Percentiles rank a stretch among this genome's conserved stretches.
Conservation (phyloP, 2,329 filamentous ascomycete species). For the Epicoccum nigrum region DNA sequence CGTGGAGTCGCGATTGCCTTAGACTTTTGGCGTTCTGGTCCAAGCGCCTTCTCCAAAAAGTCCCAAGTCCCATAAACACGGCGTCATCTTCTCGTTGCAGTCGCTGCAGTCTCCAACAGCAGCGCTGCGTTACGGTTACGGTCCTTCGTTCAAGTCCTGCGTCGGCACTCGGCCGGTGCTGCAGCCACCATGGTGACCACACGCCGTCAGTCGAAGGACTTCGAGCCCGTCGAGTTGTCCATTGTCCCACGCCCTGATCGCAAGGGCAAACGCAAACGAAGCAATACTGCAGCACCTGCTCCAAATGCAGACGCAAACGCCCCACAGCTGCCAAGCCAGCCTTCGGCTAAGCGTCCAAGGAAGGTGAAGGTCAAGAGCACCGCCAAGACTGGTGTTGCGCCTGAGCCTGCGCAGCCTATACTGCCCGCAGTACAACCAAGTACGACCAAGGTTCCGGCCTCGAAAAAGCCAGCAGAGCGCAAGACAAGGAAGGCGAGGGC, state of each 20-base stretch:
- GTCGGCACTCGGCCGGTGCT: background rate
- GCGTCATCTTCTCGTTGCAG: conserved; percentile 3
- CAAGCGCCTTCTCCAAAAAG: conserved; percentile 6
- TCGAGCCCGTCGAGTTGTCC: conserved; percentile 1
- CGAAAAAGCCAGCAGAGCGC: background rate
- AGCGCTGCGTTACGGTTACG: background rate
- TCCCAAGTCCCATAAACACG: background rate
- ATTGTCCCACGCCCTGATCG: background rate
- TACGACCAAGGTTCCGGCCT: background rate
- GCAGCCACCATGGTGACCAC: conserved; percentile 9
- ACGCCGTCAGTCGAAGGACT: conserved; percentile 5
- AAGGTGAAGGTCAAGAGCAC: conserved; percentile 9
- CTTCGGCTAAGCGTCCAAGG: conserved; percentile 12
- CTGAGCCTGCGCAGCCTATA: background rate
- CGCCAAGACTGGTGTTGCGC: background rate
- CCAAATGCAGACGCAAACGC: background rate
- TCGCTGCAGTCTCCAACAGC: background rate
- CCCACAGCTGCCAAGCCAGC: conserved; percentile 2
- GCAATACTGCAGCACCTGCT: background rate
- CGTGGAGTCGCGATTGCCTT: conserved; percentile 17
- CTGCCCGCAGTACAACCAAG: background rate
- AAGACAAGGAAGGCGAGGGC: background rate
- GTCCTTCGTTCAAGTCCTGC: background rate
- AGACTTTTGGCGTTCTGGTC: conserved; percentile 8
- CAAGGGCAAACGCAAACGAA: conserved; percentile 2